Percentiles rank a stretch among this genome's conserved stretches.
These are phyloP conservation scores for Solanum arcanum DNA, from an alignment of 257 asterid species.

Conservation along the genomic window DNA sequence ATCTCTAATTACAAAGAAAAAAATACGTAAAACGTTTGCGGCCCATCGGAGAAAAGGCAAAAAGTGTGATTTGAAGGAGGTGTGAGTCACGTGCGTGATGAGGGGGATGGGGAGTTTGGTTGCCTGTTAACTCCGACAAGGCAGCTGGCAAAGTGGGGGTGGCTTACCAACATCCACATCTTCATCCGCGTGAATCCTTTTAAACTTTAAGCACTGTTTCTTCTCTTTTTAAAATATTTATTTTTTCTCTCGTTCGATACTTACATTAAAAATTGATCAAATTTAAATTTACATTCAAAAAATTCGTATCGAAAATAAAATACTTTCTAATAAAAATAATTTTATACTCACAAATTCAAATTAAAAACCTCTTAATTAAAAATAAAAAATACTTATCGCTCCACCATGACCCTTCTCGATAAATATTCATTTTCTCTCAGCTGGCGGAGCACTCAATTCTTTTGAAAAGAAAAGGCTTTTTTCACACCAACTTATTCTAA, in stretches of 20 bases:
- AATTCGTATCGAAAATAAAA: fast-evolving
- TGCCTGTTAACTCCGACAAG: constrained; percentile 30
- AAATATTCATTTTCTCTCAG: neutral
- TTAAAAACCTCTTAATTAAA: too few species aligned
- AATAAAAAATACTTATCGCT: too few species aligned
- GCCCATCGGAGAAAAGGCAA: neutral
- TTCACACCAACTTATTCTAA: neutral
- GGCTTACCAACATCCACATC: constrained; percentile 44
- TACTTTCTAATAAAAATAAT: fast-evolving
- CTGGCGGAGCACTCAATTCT: neutral
- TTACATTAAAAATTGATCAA: too few species aligned
- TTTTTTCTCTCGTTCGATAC: too few species aligned
- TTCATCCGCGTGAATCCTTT: constrained; percentile 36
- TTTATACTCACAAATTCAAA: too few species aligned
- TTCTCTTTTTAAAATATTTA: neutral
- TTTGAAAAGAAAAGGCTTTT: neutral
- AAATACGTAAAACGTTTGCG: neutral
- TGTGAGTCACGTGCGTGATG: constrained; percentile 30
- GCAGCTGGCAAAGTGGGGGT: constrained; percentile 40
- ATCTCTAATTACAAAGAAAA: fast-evolving
- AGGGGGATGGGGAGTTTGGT: neutral
- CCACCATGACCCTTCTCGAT: fast-evolving
- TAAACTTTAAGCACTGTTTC: constrained; percentile 1
- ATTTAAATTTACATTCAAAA: too few species aligned
- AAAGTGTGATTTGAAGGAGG: neutral